Percentiles rank a stretch among this genome's conserved stretches.
Evolutionary conservation across 768 basidiomycete species (phyloP).

Genomic region (Pisolithus albus): DNA sequence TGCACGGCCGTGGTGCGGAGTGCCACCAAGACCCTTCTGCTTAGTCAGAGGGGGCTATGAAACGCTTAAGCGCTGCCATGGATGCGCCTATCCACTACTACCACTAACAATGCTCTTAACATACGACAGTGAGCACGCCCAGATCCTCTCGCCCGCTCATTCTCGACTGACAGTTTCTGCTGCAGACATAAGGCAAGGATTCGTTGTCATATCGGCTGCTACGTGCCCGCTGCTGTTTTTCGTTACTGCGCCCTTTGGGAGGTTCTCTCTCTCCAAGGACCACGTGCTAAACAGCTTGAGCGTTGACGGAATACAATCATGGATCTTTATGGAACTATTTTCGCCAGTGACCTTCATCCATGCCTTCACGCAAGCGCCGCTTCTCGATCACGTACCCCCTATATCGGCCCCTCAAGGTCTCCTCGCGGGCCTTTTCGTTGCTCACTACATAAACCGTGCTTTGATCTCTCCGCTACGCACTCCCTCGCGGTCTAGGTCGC

Average conservation of each 20-base stretch:
- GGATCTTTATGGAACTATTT: constrained; percentile 74
- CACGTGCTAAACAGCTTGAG: constrained; percentile 34
- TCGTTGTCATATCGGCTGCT: constrained; percentile 35
- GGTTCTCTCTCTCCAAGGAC: constrained; percentile 48
- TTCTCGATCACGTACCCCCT: constrained; percentile 26
- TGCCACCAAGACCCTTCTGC: background rate
- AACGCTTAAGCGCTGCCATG: no score
- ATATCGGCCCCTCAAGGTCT: constrained; percentile 39
- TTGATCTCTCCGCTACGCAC: constrained; percentile 74
- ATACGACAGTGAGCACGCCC: constrained; percentile 18
- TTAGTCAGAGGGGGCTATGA: constrained; percentile 13
- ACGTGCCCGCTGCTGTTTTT: constrained; percentile 36
- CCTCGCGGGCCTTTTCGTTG: constrained; percentile 52
- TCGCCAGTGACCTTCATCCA: constrained; percentile 51
- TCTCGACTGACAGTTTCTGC: background rate
- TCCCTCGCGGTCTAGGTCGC: constrained; percentile 69
- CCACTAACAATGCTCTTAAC: constrained; percentile 11
- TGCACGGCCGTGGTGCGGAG: background rate
- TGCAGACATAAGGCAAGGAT: constrained; percentile 38
- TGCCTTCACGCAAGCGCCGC: constrained; percentile 42
- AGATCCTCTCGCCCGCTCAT: background rate
- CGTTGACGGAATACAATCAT: constrained; percentile 56
- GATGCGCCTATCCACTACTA: background rate
- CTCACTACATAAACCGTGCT: constrained; percentile 82
- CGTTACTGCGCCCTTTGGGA: constrained; percentile 75